Conservation (phyloP, 2,329 filamentous ascomycete genomes). For the Diaporthe aspalathi region DNA sequence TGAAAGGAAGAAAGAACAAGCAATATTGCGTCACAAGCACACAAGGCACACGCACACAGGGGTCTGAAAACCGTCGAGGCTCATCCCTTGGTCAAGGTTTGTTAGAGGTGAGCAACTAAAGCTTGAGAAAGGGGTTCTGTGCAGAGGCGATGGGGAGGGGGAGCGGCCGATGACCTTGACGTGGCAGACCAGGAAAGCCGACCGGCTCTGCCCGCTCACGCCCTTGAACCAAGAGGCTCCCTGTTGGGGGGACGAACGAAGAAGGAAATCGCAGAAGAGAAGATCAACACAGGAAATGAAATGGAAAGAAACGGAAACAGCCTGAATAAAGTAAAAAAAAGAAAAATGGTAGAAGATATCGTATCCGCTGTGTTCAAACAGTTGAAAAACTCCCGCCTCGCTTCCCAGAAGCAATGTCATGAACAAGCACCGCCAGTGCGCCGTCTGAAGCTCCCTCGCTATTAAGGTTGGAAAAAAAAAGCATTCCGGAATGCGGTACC, state of each 20-base stretch:
- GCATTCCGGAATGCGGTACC: neutral
- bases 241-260: neutral
- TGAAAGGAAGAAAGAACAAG: slow-evolving; percentile 7
- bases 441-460: slow-evolving; percentile 9
- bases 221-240: neutral
- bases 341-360: slow-evolving; percentile 1
- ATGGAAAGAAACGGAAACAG: neutral
- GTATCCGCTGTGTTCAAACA: slow-evolving; percentile 31
- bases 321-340: neutral
- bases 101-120: slow-evolving; percentile 10
- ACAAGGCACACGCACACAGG: neutral
- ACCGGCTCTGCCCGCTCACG: neutral
- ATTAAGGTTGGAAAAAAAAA: neutral
- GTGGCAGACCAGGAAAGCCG: no score
- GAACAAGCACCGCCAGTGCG: slow-evolving; percentile 18
- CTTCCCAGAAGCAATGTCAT: slow-evolving; percentile 33
- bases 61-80: slow-evolving; percentile 13
- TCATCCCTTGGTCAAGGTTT: neutral
- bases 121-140: neutral
- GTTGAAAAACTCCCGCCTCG: slow-evolving; percentile 31
- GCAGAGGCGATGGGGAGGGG: neutral
- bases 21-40: slow-evolving; percentile 4
- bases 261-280: neutral
- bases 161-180: neutral
- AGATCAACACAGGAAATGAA: neutral